phyloP scores from a whole-genome alignment of 2,329 filamentous ascomycete genomes.

The Colletotrichum tanaceti region DNA sequence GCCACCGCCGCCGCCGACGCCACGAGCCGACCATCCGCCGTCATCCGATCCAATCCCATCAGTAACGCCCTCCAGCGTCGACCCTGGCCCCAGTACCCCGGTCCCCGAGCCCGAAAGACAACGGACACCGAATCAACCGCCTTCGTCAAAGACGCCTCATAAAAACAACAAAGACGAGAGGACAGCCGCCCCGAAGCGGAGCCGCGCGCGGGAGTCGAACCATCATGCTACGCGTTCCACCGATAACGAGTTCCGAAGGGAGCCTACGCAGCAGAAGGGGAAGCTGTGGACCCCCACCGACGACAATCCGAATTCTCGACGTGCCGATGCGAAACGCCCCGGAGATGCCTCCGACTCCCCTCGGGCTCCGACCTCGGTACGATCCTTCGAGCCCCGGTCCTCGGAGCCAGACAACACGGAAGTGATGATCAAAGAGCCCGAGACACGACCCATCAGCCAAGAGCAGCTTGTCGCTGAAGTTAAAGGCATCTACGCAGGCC shows the following conservation, averaged over 20 bases:
- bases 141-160: background rate
- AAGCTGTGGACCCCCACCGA: background rate
- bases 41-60: background rate
- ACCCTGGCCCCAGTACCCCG: background rate
- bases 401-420: background rate
- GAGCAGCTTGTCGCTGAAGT: slow-evolving; percentile 85
- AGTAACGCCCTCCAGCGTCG: background rate
- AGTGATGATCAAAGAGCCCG: slow-evolving; percentile 59
- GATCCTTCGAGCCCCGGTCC: background rate
- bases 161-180: background rate
- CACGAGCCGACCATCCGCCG: background rate
- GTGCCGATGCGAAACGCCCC: background rate
- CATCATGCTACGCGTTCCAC: background rate
- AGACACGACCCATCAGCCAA: slow-evolving; percentile 77
- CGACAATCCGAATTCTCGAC: background rate
- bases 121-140: background rate
- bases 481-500: slow-evolving; percentile 82
- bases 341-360: background rate
- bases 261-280: background rate
- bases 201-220: background rate
- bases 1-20: no score
- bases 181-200: background rate
- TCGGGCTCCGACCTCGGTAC: background rate
- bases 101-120: background rate
- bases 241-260: background rate